Evolutionary conservation across 176 grass and related monocot species (phyloP).

Genomic region (Carex myosuroides): DNA sequence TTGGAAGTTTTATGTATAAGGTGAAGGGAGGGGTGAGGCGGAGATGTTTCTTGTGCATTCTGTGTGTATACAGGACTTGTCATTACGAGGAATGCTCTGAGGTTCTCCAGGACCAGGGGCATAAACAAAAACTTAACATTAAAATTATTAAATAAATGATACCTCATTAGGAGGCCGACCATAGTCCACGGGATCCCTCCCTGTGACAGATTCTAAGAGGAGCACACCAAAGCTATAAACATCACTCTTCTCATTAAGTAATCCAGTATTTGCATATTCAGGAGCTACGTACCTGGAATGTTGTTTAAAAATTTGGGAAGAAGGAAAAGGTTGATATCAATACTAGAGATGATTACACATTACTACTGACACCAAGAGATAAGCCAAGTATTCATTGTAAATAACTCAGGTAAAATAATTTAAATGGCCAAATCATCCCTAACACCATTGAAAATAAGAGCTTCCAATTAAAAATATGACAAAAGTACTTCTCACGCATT

Average conservation of each 20-base stretch:
- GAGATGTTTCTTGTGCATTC: not conserved
- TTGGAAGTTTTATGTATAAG: not conserved
- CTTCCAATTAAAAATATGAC: not conserved
- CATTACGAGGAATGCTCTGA: not conserved
- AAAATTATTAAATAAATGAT: conserved; percentile 1
- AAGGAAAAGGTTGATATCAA: not conserved
- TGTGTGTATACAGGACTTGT: not conserved
- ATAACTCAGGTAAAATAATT: not conserved
- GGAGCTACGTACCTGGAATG: conserved; percentile 70
- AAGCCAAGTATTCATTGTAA: not conserved
- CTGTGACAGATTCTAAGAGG: conserved; percentile 61
- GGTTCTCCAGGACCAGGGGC: not conserved
- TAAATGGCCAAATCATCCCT: not conserved
- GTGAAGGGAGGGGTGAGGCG: not conserved
- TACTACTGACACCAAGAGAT: not conserved
- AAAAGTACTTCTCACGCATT: not conserved
- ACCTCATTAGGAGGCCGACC: conserved; percentile 60
- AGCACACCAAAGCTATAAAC: conserved; percentile 73
- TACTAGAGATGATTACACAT: not conserved
- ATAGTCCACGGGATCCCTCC: conserved; percentile 78
- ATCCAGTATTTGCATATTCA: conserved; percentile 70
- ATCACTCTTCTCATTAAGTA: conserved; percentile 78
- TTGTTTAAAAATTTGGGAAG: not conserved
- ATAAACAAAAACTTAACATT: not conserved
- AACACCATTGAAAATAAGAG: not conserved